These are phyloP conservation scores for Cucumis variabilis DNA, from an alignment of 331 rosid genomes.

Conservation along the genomic window DNA sequence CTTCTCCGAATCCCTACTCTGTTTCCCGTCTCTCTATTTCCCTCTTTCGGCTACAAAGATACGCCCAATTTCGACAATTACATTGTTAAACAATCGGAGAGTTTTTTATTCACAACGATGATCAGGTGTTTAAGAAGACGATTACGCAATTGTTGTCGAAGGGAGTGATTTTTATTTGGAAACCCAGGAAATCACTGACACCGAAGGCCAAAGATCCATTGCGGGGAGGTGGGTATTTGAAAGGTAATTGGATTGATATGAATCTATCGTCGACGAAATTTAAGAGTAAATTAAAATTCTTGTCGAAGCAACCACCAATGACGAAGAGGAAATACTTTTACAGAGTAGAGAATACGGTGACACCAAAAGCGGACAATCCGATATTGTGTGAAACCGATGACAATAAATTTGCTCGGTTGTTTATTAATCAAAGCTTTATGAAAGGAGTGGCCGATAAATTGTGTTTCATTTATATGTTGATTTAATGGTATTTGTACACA, in stretches of 20 bases:
- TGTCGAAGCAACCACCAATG: constrained; percentile 68
- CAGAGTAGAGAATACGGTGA: constrained; percentile 91
- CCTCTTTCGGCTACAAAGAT: constrained; percentile 78
- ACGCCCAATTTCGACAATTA: constrained; percentile 76
- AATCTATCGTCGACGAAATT: constrained; percentile 89
- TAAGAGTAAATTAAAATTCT: constrained; percentile 71
- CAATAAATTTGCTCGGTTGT: constrained; percentile 66
- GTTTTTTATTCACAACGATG: constrained; percentile 68
- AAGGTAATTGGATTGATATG: constrained; percentile 83
- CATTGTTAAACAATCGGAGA: constrained; percentile 69
- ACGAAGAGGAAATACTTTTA: constrained; percentile 71
- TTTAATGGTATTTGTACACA: too few relatives aligned
- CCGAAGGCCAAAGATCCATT: constrained; percentile 60
- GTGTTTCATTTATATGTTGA: too few relatives aligned
- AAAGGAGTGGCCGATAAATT: constrained; percentile 28
- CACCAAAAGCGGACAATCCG: constrained; percentile 79
- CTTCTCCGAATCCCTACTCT: too few relatives aligned
- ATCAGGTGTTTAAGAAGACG: constrained; percentile 60
- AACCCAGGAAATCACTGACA: constrained; percentile 67
- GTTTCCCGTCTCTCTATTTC: too few relatives aligned
- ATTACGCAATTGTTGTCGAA: constrained; percentile 69
- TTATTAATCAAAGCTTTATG: constrained; percentile 64
- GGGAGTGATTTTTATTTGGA: constrained; percentile 80
- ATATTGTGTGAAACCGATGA: constrained; percentile 80
- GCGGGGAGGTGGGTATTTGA: constrained; percentile 68